These are phyloP conservation scores for Phycomyces blakesleeanus DNA, from an alignment of 192 early-diverging fungal genomes.

Conservation along the genomic window DNA sequence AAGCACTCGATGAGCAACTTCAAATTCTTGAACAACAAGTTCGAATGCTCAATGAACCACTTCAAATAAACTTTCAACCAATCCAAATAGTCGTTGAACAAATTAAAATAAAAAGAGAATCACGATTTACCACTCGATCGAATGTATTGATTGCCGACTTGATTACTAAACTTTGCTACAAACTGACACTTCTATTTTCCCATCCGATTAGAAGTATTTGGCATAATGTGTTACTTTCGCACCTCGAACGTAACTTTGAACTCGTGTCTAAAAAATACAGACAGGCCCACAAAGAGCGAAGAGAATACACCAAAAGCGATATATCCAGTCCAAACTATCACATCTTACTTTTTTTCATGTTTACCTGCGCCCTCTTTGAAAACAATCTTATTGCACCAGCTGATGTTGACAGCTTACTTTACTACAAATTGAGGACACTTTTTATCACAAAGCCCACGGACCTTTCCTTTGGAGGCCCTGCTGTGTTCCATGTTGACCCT, in stretches of 20 bases:
- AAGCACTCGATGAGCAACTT: neutral
- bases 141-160: neutral
- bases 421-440: neutral
- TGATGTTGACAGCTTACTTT: conserved; percentile 5
- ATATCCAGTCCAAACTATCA: neutral
- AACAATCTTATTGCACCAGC: neutral
- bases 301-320: neutral
- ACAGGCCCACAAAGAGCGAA: neutral
- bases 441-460: conserved; percentile 9
- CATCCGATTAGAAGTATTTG: neutral
- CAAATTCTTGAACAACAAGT: too few species aligned
- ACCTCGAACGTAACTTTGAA: neutral
- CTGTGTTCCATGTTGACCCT: neutral
- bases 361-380: conserved; percentile 3
- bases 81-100: too few species aligned
- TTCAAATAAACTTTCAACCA: neutral
- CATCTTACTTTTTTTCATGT: neutral
- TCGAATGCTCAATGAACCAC: too few species aligned
- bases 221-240: neutral
- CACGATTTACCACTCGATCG: neutral
- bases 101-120: neutral
- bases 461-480: neutral
- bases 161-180: conserved; percentile 1
- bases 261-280: neutral
- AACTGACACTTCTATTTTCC: neutral